Conservation (phyloP, 2,329 filamentous ascomycete genomes). For the Monosporascus sp. region DNA sequence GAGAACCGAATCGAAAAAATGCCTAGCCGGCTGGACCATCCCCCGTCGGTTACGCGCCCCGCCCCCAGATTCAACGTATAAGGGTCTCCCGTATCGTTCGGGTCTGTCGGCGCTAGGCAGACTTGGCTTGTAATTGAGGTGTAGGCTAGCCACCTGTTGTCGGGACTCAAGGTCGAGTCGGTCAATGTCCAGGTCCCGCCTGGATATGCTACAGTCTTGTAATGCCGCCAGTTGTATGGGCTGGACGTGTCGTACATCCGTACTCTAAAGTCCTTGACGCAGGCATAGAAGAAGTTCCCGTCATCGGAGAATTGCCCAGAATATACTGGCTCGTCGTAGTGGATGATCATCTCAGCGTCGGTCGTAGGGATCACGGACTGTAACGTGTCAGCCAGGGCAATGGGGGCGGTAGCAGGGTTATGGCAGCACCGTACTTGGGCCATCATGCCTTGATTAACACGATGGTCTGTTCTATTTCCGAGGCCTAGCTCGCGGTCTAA, state of each 20-base stretch:
- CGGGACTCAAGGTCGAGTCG: conserved; percentile 82
- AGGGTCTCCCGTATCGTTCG: conserved; percentile 73
- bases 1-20: conserved; percentile 94
- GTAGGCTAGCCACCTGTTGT: conserved; percentile 89
- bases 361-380: conserved; percentile 73
- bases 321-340: conserved; percentile 82
- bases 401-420: not conserved
- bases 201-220: conserved; percentile 82
- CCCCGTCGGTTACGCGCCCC: conserved; percentile 12
- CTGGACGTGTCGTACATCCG: conserved; percentile 98
- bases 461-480: conserved; percentile 53
- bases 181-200: conserved; percentile 94
- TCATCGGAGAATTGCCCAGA: conserved; percentile 96
- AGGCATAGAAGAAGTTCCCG: conserved; percentile 94
- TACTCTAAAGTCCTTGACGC: conserved; percentile 87
- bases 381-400: conserved; percentile 7
- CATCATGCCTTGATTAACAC: conserved; percentile 59
- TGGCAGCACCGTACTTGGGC: conserved; percentile 47
- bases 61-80: conserved; percentile 59
- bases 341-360: conserved; percentile 77
- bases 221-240: conserved; percentile 91
- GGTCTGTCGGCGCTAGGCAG: conserved; percentile 82
- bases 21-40: conserved; percentile 41
- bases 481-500: conserved; percentile 77
- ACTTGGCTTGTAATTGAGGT: conserved; percentile 82